Evolutionary conservation across 192 early-diverging fungal species (phyloP), one percentile per base, ranked within the genome.

Genomic region (Backusella tarrabulga): DNA sequence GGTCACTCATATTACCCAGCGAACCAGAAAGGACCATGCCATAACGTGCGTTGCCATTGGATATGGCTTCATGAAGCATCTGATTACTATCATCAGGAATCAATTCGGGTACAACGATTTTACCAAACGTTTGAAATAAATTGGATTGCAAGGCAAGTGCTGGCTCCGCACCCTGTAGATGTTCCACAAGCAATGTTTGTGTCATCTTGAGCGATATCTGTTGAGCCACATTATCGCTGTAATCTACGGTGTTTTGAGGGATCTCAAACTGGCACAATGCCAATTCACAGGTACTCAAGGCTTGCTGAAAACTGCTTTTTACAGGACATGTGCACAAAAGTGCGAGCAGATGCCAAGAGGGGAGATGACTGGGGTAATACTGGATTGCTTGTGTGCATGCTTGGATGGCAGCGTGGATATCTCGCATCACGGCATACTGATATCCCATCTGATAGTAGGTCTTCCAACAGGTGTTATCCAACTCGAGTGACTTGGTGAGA

Each of bases 341-440:
- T 5, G 80, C 89, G 34, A 95, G 72, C 23, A 95, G 78, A 79
- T 95, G 91, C 92, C 92, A 95, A 6, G 93, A 91, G 34, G 90
- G 87, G 29, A 92, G 83, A 42, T 92, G 85, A 5, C 75, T 72
- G 0, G 88, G 68, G 21, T 91, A 84, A 36, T 90, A 71, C 26
- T 75, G 76, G 17, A 92, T 70, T 0, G 90, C 88, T 41, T 87
- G 84, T 68, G 86, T 89, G 8, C 88, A 84, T 9, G 84, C 69
- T 23, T 68, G 52, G 9, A 89, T 88, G 2, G 93, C 92, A 35
- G 85, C 80, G 1, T 79, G 34, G 23, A 91, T 87, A 29, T 93
- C 87, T n/a, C 92, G 86, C 72, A 88, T 91, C 21, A 89, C 79
- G 2, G 92, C 93, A 36, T 87, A 85, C 83, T 93, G 91, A 0